Evolutionary conservation across 1,284 basidiomycete species (phyloP).

Genomic region (Malassezia globosa): DNA sequence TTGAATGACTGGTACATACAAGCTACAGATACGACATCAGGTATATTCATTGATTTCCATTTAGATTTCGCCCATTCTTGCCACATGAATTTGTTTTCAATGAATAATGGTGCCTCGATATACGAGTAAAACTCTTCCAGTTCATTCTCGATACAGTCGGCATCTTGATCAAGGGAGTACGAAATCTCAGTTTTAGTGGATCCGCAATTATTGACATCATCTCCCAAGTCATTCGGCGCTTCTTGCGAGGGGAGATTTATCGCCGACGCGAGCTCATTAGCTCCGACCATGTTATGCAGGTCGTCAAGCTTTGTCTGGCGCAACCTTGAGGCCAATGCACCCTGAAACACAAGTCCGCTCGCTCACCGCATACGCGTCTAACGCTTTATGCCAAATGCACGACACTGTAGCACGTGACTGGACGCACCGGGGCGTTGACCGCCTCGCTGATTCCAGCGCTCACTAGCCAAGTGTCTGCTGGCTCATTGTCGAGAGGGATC

Average conservation of each 20-base stretch:
- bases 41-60: conserved; percentile 4
- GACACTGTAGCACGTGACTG: too few species aligned
- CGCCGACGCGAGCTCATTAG: not conserved
- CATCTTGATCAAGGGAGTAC: conserved; percentile 54
- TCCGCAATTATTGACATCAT: not conserved
- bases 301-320: not conserved
- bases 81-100: conserved; percentile 78
- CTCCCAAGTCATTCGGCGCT: not conserved
- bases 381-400: too few species aligned
- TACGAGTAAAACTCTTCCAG: conserved; percentile 98
- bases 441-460: too few species aligned
- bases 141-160: conserved; percentile 86
- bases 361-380: too few species aligned
- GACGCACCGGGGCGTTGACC: too few species aligned
- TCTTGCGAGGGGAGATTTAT: not conserved
- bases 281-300: not conserved
- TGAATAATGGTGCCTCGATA: conserved; percentile 81
- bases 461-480: too few species aligned
- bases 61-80: conserved; percentile 52
- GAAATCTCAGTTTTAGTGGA: not conserved
- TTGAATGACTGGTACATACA: conserved; percentile 2
- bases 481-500: too few species aligned
- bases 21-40: not conserved
- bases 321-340: not conserved
- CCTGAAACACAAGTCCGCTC: too few species aligned